A percentile compares a stretch with the other conserved stretches of the same genome.
Evolutionary conservation across 2,329 filamentous ascomycete genomes (phyloP).

Genomic region (Aureobasidium subglaciale): DNA sequence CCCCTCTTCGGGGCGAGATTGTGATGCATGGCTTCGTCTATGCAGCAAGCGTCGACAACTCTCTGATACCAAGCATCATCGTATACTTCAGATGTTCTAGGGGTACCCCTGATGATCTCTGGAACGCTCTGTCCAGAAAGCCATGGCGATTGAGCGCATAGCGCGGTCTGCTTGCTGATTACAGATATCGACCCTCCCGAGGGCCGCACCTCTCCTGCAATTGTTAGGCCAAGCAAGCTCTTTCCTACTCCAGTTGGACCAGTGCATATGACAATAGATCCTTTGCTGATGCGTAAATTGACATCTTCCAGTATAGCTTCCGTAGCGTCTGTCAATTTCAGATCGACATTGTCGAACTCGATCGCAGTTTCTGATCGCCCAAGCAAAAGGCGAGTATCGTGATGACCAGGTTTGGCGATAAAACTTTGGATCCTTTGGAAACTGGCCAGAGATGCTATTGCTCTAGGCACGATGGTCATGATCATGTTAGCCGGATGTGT

Average conservation of each 20-base stretch:
- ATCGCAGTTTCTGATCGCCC: slow-evolving; percentile 22
- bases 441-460: slow-evolving; percentile 27
- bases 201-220: slow-evolving; percentile 20
- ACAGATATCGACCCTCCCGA: not conserved
- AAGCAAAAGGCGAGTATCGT: slow-evolving; percentile 19
- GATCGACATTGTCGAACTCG: not conserved
- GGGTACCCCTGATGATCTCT: slow-evolving; percentile 70
- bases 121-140: slow-evolving; percentile 74
- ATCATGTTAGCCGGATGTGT: slow-evolving; percentile 16
- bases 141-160: slow-evolving; percentile 43
- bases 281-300: slow-evolving; percentile 34
- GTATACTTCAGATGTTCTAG: too few relatives aligned
- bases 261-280: slow-evolving; percentile 41
- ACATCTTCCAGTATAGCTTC: slow-evolving; percentile 21
- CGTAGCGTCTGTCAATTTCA: not conserved
- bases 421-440: slow-evolving; percentile 43
- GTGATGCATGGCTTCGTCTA: slow-evolving; percentile 24
- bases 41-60: slow-evolving; percentile 17
- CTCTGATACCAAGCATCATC: slow-evolving; percentile 31
- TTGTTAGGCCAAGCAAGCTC: slow-evolving; percentile 40
- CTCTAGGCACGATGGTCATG: slow-evolving; percentile 11
- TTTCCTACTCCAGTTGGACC: slow-evolving; percentile 47
- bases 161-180: not conserved
- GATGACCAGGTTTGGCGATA: slow-evolving; percentile 19
- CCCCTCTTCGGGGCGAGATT: slow-evolving; percentile 37